Conservation (phyloP, 1,139 yeast species). For the Pneumocystis wakefieldiae region DNA sequence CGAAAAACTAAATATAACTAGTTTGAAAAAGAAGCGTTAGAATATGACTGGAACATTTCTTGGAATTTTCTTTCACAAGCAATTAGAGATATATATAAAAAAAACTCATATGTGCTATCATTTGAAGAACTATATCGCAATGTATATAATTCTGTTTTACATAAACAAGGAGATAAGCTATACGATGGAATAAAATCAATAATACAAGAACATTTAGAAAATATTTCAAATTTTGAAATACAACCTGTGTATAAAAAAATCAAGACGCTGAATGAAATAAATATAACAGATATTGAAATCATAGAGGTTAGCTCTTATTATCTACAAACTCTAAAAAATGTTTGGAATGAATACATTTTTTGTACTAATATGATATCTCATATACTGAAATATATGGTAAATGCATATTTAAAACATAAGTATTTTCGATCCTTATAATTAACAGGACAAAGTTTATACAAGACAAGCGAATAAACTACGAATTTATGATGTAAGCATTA, state of each 20-base stretch:
- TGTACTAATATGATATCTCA: constrained; percentile 74
- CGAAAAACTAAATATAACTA: constrained; percentile 1
- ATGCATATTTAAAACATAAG: not conserved
- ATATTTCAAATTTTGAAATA: constrained; percentile 16
- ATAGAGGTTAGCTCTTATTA: constrained; percentile 19
- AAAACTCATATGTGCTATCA: constrained; percentile 60
- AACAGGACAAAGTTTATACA: constrained; percentile 58
- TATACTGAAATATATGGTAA: constrained; percentile 60
- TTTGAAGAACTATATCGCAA: constrained; percentile 75
- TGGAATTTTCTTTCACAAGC: constrained; percentile 67
- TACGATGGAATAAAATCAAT: constrained; percentile 47
- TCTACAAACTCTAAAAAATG: constrained; percentile 33
- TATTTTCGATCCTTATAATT: not conserved
- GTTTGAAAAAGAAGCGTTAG: constrained; percentile 7
- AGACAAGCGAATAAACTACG: constrained; percentile 53
- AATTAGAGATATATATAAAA: constrained; percentile 55
- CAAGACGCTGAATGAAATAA: constrained; percentile 4
- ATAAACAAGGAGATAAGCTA: constrained; percentile 55
- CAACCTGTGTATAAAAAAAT: not conserved
- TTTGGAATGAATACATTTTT: constrained; percentile 65
- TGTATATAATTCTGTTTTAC: constrained; percentile 63
- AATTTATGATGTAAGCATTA: constrained; percentile 62
- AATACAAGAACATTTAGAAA: constrained; percentile 37
- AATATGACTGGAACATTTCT: constrained; percentile 26
- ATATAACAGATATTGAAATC: constrained; percentile 5